phyloP scores from a whole-genome alignment of 1,284 basidiomycete species.

The Trichosporon asahii region DNA sequence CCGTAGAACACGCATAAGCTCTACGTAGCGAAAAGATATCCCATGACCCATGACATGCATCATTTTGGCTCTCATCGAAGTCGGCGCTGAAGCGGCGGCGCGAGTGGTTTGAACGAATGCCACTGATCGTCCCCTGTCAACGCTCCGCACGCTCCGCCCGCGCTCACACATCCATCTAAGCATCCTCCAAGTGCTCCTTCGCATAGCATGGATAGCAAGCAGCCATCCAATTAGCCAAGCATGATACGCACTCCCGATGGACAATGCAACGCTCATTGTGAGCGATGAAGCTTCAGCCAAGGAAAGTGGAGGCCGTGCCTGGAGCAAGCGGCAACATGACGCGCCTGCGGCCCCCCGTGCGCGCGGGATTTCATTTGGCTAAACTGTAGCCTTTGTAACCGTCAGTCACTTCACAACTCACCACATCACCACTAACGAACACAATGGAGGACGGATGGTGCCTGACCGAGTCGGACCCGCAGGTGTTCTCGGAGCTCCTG shows the following conservation, averaged over 20 bases:
- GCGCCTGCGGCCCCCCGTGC: too few species aligned
- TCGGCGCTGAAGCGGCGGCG: not conserved
- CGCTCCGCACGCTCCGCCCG: too few species aligned
- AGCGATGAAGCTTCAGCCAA: too few species aligned
- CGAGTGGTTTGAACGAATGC: too few species aligned
- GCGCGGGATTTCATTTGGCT: not conserved
- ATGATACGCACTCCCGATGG: too few species aligned
- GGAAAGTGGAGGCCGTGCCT: not conserved
- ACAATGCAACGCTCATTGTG: not conserved
- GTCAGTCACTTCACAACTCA: not conserved
- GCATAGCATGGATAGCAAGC: too few species aligned
- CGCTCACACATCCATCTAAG: too few species aligned
- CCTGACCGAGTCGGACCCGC: constrained; percentile 53
- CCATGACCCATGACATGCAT: constrained; percentile 2
- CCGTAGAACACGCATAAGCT: not conserved
- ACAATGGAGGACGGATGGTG: constrained; percentile 50
- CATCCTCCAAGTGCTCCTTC: too few species aligned
- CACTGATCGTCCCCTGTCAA: too few species aligned
- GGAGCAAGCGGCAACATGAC: not conserved
- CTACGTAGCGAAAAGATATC: not conserved
- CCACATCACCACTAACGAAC: not conserved
- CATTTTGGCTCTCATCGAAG: not conserved
- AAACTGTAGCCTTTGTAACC: not conserved
- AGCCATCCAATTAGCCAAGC: too few species aligned
- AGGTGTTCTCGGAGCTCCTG: constrained; percentile 54